Conservation (phyloP, 1,139 yeast genomes). For the Pichia sp. region DNA sequence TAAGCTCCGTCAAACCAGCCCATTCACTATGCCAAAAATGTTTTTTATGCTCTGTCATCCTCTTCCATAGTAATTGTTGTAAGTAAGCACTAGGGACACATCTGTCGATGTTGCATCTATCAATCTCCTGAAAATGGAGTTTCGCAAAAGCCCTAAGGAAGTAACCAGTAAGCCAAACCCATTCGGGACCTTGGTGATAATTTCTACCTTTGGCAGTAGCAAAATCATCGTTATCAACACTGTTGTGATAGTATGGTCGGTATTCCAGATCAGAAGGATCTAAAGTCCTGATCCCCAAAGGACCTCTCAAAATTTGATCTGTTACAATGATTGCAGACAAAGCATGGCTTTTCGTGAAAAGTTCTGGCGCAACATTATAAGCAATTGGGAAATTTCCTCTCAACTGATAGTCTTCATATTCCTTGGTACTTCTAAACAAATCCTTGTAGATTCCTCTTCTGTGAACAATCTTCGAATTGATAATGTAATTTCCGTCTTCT, state of each 20-base stretch:
- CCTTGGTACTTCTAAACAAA: conserved; percentile 71
- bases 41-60: conserved; percentile 59
- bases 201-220: conserved; percentile 93
- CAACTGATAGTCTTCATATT: conserved; percentile 89
- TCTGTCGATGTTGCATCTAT: conserved; percentile 26
- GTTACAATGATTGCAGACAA: conserved; percentile 62
- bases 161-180: conserved; percentile 93
- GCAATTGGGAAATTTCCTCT: conserved; percentile 93
- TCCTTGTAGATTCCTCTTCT: conserved; percentile 95
- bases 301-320: conserved; percentile 74
- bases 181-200: conserved; percentile 98
- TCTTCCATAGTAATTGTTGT: conserved; percentile 40
- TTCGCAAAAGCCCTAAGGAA: conserved; percentile 70
- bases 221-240: conserved; percentile 79
- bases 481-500: conserved; percentile 49
- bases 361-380: conserved; percentile 88
- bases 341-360: conserved; percentile 63
- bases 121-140: conserved; percentile 43
- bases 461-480: conserved; percentile 65
- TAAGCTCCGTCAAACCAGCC: conserved; percentile 92
- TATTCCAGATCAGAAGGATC: conserved; percentile 92
- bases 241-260: conserved; percentile 79
- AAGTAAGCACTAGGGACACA: conserved; percentile 40
- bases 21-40: conserved; percentile 77
- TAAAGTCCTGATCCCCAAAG: conserved; percentile 85